Conservation (phyloP, 176 grass and related monocot genomes). For the Microstegium vimineum region DNA sequence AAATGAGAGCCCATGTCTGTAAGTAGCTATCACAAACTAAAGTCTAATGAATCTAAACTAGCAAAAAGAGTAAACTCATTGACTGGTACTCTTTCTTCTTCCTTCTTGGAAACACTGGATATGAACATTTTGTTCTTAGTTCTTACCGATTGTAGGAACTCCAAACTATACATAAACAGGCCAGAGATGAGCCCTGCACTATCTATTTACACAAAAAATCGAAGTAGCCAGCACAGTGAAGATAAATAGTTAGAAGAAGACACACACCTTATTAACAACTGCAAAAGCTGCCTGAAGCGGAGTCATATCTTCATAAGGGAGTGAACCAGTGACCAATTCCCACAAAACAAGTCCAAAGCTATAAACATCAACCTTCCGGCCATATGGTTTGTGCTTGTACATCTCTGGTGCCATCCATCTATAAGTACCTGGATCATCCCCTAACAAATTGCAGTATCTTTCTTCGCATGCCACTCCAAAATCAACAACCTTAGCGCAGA, state of each 20-base stretch:
- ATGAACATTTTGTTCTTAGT: neutral
- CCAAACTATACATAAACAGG: neutral
- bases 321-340: constrained; percentile 74
- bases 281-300: constrained; percentile 89
- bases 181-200: neutral
- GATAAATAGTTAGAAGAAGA: neutral
- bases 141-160: neutral
- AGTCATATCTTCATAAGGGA: constrained; percentile 86
- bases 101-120: neutral
- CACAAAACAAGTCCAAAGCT: constrained; percentile 89
- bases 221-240: neutral
- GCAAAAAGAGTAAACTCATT: neutral
- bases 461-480: constrained; percentile 94
- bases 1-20: constrained; percentile 25
- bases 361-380: constrained; percentile 85
- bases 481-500: constrained; percentile 76
- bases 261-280: constrained; percentile 86
- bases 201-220: neutral
- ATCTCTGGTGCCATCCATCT: constrained; percentile 99
- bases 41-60: too few relatives aligned
- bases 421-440: constrained; percentile 81
- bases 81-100: neutral
- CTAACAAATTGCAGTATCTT: constrained; percentile 48
- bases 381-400: constrained; percentile 75
- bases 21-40: neutral